These are phyloP conservation scores for Penicillium bialowiezense DNA, from an alignment of 495 filamentous ascomycete genomes.

Conservation along the genomic window DNA sequence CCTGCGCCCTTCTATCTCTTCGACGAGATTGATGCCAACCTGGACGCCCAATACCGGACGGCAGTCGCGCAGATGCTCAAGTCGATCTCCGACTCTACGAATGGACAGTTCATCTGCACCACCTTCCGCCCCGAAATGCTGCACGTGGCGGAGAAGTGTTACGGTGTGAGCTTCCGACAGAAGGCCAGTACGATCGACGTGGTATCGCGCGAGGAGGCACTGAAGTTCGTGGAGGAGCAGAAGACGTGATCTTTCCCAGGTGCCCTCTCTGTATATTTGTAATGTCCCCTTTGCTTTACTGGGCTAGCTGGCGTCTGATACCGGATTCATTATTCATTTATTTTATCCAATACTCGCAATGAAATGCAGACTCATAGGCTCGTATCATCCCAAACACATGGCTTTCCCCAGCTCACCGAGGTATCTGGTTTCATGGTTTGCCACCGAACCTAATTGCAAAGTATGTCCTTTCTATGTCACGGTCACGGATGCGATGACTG, in stretches of 20 bases:
- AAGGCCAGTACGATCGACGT: constrained; percentile 92
- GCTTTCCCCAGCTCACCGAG: too few relatives aligned
- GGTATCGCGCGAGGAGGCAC: constrained; percentile 79
- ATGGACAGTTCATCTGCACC: constrained; percentile 79
- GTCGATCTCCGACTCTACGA: constrained; percentile 62
- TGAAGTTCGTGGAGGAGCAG: constrained; percentile 90
- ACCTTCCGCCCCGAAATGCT: constrained; percentile 98
- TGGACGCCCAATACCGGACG: constrained; percentile 95
- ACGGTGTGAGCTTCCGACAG: constrained; percentile 89
- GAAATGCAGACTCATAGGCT: not conserved
- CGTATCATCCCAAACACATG: too few relatives aligned
- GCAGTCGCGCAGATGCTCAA: constrained; percentile 86
- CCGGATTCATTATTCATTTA: constrained; percentile 8
- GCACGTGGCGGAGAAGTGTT: constrained; percentile 93
- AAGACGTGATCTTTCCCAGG: constrained; percentile 34
- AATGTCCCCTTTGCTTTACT: constrained; percentile 10
- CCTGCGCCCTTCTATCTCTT: constrained; percentile 98
- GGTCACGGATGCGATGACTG: too few relatives aligned
- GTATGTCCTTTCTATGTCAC: too few relatives aligned
- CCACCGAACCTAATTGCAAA: too few relatives aligned
- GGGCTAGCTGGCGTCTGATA: constrained; percentile 23
- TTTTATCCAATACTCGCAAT: not conserved
- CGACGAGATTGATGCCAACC: constrained; percentile 97
- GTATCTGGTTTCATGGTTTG: too few relatives aligned
- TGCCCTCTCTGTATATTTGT: constrained; percentile 16